Percentiles rank a stretch among this genome's conserved stretches.
Evolutionary conservation across 139 green algal genomes (phyloP).

Genomic region (Chlorella sp.): DNA sequence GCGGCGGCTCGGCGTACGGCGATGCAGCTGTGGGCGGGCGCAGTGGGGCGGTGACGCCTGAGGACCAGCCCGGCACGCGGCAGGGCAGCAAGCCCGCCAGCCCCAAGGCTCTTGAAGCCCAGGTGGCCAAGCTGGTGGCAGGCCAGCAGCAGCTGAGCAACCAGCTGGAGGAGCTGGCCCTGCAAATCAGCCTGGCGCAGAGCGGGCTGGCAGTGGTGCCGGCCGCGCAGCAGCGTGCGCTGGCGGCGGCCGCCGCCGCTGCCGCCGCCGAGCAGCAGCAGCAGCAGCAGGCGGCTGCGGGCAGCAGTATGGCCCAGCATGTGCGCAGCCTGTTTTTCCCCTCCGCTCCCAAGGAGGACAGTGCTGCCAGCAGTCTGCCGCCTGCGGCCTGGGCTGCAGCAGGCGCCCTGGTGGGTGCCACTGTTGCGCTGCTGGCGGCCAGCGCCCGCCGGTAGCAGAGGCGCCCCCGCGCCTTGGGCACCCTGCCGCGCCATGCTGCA

Average conservation of each 20-base stretch:
- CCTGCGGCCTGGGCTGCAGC: background rate
- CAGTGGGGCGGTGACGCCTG: background rate
- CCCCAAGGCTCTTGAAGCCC: conserved; percentile 20
- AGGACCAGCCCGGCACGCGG: conserved; percentile 6
- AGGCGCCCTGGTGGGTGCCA: conserved; percentile 6
- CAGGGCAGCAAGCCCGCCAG: conserved; percentile 23
- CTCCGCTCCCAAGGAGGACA: too few relatives aligned
- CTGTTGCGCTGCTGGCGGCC: background rate
- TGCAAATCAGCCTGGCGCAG: conserved; percentile 43
- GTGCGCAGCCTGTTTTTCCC: too few relatives aligned
- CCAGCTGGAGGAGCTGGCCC: conserved; percentile 47
- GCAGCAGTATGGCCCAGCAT: too few relatives aligned
- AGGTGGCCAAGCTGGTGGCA: conserved; percentile 37
- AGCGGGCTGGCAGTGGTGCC: conserved; percentile 7
- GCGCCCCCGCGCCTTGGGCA: too few relatives aligned
- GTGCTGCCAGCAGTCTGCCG: background rate
- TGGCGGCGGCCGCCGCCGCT: background rate
- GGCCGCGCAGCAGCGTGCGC: background rate
- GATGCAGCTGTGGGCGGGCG: background rate
- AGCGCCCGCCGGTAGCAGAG: background rate
- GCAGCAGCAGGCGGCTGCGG: background rate
- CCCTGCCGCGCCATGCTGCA: too few relatives aligned
- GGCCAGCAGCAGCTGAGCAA: conserved; percentile 44
- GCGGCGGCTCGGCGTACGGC: too few relatives aligned
- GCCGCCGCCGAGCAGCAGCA: background rate